Evolutionary conservation across 768 basidiomycete genomes (phyloP), one percentile per base, ranked within the genome.

Genomic region (Lactarius pseudohatsudake): DNA sequence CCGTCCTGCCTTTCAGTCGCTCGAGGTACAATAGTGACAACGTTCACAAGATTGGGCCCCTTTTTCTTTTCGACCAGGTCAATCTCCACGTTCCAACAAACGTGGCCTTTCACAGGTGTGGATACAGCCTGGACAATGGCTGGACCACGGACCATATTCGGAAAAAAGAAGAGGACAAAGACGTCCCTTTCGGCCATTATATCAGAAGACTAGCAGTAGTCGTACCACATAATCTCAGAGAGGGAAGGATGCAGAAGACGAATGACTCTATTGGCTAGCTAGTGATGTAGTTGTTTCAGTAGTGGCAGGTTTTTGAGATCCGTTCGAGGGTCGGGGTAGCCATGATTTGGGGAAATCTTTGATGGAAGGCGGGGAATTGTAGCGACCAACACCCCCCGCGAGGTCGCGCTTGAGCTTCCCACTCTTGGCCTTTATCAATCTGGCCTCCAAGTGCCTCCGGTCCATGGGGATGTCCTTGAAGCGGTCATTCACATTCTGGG

Each of bases 391-490:
- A 26, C 70, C 70, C 34, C 65, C 67, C 32, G 69, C 67, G 45
- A 68, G 57, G 40, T 67, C 69, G 43, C 41, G 66, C 57, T 66
- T 69, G 28, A 69, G 75, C 32, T 89, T 90, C 28, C 89, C 89
- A 73, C 84, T 85, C 75, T 86, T 89, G 57, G 86, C 86, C 77
- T 93, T 94, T 71, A 81, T 80, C 55, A 81, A 80, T 75, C 86
- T 89, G 3, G 91, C 84, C 71, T 86, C 83, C 22, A 94, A 76
- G 77, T 96, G 92, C 64, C 96, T 86, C 47, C 83, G 77, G 75
- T 97, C 95, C n/a, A 93, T 72, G 1, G 96, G 94, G 34, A 95
- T 77, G 71, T 87, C 84, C 53, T 79, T 78, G 74, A 89, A 86
- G 20, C 75, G 77, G 71, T 83, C 78, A 53, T 75, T 72, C 28